Evolutionary conservation across 768 basidiomycete genomes (phyloP), one percentile per base, ranked within the genome.

Genomic region (Lactarius hengduanensis): DNA sequence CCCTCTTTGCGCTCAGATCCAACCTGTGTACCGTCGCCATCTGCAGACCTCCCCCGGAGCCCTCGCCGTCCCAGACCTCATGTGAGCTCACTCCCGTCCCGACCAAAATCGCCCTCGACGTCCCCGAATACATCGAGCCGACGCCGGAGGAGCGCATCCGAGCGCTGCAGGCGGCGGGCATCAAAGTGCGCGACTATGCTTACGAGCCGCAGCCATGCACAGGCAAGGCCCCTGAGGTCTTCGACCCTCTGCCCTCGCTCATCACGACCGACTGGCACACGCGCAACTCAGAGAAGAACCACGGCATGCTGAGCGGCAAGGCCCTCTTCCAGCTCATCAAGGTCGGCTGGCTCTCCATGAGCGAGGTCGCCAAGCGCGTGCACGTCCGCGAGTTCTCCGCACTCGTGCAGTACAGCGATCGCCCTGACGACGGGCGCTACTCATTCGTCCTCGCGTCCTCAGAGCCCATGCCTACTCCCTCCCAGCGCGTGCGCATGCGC

Each of bases 161-260:
- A 15, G 57, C 53, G 3, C 70, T 73, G 16, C 63, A 64, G 26
- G 66, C 63, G 0, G 64, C 64, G n/a, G 76, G 76, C 15, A 72
- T 76, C 43, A 76, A 76, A 64, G 76, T 76, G 34, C 75, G 76
- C 55, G 76, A 77, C 68, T 77, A 70, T 62, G 73, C 72, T 3
- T 53, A 72, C 67, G 75, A 74, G 63, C 63, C 57, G 4, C 59
- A 61, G 22, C 32, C 50, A 1, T 41, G 38, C 22, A 59, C 65
- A 47, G 43, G 54, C 26, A 69, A 66, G 13, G 70, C 65, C 0
- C 74, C 73, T 13, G 76, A 74, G 59, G 11, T 73, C 1, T 77
- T 73, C 22, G 66, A 70, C 50, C 73, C 75, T 1, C 28, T 71
- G 13, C 64, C 70, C 2, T 59, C 71, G 3, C 73, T 77, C 38